Evolutionary conservation across 2,329 filamentous ascomycete species (phyloP), one percentile per base, ranked within the genome.

Genomic region (Tolypocladium endophyticum): DNA sequence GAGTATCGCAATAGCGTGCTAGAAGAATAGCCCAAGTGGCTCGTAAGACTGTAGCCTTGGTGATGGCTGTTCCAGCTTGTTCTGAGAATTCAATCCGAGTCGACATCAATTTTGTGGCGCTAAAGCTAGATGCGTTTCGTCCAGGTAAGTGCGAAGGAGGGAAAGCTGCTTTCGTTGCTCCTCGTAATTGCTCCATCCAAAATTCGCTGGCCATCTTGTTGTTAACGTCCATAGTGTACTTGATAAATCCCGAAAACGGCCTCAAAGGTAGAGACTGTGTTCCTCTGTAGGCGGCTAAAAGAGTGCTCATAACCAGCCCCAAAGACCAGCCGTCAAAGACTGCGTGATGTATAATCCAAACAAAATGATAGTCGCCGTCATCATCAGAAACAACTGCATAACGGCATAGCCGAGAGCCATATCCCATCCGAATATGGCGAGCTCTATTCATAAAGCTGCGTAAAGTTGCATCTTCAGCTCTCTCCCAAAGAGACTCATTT

Each of bases 261-360:
- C 7, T 18, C 16, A 41, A 41, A 41, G 39, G 16, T 3, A 41
- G 39, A 41, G 18, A 41, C 18, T 18, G 14, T 18, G 14, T 41
- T 41, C 39, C 39, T 41, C 18, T 41, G 7, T 41, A 41, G 14
- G 39, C 39, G 16, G 39, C 9, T 20, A 41, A 20, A 2, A 41
- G 16, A 7, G 39, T 41, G 39, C 18, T 41, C 39, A 41, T 41
- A 16, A 41, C 39, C 16, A 43, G 8, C 2, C n/a, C 41, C 41
- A 43, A 6, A 9, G 20, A 23, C 60, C 61, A 65, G 16, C 64
- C 66, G 55, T 68, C 66, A 36, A 66, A 68, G 3, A 65, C 23
- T 20, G 62, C 57, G 56, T 68, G 66, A 33, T 68, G 66, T 7
- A 61, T 58, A 4, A 61, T 63, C 43, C 60, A 64, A 2, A 64